Base-by-base conservation (phyloP, 306 rosid species). In the Morella rubra region DNA sequence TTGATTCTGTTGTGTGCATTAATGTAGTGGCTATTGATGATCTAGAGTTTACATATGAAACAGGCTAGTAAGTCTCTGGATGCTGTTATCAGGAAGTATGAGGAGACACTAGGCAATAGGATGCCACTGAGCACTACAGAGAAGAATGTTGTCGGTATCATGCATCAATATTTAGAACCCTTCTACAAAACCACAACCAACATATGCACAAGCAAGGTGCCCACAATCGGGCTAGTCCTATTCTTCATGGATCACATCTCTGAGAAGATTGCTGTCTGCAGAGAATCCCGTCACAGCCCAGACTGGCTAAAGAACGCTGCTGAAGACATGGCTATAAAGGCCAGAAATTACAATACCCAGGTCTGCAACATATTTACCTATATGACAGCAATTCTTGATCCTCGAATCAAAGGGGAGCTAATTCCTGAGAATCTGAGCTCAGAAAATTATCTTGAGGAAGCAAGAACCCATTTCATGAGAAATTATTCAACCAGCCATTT, bases 161-260 rank as follows among this genome's bases (percentile, higher is more conserved):
- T 87, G 84, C 99, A 95, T 77, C 98, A 89, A 73, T 92, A 82
- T 89, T 88, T 95, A 53, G 93, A 95, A 78, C 97, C 99, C 14
- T 92, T 96, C 73, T 87, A 90, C 87, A 96, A 96, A 83, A 96
- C 97, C 77, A 95, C 97, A 68, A 92, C 90, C 83, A 82, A 92
- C 76, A 90, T 95, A 76, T 95, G 99, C 92, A 87, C 96, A 7
- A 91, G 82, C 85, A 92, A 88, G 90, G 85, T 95, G 78, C 96
- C 78, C 45, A 95, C 97, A 0, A 85, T 92, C 13, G 99, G 99
- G 51, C 85, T 95, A 79, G 93, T 88, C 77, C 97, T 95, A 71
- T 90, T 92, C 87, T 95, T 95, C 87, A 92, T 95, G 97, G 99
- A 95, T 89, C 96, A 96, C 89, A 91, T 96, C 68, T 91, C 96